These are phyloP conservation scores for Hydrangea macrophylla DNA, from an alignment of 148 eudicot species.

Conservation along the genomic window DNA sequence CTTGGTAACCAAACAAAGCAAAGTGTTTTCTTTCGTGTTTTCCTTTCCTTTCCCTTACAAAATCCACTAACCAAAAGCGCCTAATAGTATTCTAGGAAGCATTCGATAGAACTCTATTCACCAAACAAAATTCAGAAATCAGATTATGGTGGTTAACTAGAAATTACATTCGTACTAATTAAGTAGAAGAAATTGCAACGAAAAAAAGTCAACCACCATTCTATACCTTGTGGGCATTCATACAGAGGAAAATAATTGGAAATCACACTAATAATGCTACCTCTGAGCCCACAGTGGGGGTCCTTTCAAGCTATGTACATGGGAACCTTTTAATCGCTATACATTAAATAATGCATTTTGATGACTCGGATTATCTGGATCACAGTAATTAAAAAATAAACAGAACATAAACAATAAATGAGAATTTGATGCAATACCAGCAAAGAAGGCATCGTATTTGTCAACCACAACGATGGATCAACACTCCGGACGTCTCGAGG, in stretches of 20 bases:
- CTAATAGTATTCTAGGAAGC: background rate
- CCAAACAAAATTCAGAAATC: background rate
- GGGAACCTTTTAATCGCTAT: background rate
- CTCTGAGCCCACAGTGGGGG: background rate
- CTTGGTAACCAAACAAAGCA: too few species aligned
- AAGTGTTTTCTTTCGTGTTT: too few species aligned
- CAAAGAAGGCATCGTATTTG: constrained; percentile 90
- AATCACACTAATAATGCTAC: background rate
- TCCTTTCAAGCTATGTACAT: background rate
- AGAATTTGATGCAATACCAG: constrained; percentile 51
- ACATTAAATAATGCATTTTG: background rate
- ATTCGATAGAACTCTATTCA: background rate
- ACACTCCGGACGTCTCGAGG: constrained; percentile 97
- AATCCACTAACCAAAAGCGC: background rate
- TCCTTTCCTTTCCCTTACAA: too few species aligned
- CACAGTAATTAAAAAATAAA: constrained; percentile 3
- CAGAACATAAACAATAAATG: constrained; percentile 4
- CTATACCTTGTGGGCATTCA: background rate
- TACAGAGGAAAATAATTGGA: background rate
- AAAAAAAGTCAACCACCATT: background rate
- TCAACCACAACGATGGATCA: constrained; percentile 98
- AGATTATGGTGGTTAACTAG: background rate
- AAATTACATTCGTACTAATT: background rate
- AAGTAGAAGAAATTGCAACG: background rate
- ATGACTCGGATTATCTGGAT: background rate